A percentile compares a stretch with the other conserved stretches of the same genome.
Evolutionary conservation across 169 alveolate genomes (phyloP).

Genomic region (Babesia bovis): DNA sequence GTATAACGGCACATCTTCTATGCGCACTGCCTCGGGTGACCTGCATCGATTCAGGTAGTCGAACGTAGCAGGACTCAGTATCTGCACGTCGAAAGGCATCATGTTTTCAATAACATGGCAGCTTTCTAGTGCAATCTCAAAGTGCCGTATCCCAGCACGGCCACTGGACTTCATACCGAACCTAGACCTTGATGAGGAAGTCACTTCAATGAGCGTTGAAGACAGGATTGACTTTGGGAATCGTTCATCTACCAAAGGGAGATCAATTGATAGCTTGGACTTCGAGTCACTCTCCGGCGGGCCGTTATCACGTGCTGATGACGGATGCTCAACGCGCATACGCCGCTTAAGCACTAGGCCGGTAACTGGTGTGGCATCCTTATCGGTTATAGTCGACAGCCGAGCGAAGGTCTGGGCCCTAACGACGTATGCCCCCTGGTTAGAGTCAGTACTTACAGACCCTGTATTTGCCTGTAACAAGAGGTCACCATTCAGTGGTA

Average conservation of each 20-base stretch:
- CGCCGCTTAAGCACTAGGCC: not conserved
- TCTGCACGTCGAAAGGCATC: constrained; percentile 63
- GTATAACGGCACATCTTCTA: not conserved
- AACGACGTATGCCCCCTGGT: not conserved
- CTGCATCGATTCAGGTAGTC: constrained; percentile 6
- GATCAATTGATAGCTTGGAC: not conserved
- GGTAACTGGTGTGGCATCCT: not conserved
- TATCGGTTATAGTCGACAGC: not conserved
- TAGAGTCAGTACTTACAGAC: not conserved
- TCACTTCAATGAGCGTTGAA: constrained; percentile 46
- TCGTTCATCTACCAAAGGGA: not conserved
- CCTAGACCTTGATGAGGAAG: constrained; percentile 24
- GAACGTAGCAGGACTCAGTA: constrained; percentile 44
- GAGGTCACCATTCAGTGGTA: not conserved
- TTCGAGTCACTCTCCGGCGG: too few species aligned
- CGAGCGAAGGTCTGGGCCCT: constrained; percentile 1
- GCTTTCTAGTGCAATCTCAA: constrained; percentile 52
- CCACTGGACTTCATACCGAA: constrained; percentile 31
- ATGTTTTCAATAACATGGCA: constrained; percentile 64
- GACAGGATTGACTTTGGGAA: constrained; percentile 39
- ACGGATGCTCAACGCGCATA: not conserved
- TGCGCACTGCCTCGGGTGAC: not conserved
- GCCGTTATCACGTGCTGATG: not conserved
- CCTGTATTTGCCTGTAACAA: not conserved
- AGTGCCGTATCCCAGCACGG: constrained; percentile 34